Base-by-base conservation (phyloP, 148 eudicot species). In the Dianthus caryophyllus region DNA sequence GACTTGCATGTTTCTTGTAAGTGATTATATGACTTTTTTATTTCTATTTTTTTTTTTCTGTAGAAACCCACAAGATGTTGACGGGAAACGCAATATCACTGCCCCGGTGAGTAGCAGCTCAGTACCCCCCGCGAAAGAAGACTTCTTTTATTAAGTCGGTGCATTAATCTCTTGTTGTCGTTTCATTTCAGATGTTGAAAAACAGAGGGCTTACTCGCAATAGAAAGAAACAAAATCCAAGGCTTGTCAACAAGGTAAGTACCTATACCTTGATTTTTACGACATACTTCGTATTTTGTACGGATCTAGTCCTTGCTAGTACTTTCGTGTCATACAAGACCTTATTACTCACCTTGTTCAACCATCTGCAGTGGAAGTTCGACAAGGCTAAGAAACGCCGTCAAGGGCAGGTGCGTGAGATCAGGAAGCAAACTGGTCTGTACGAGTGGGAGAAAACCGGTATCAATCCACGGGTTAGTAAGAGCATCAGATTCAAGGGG, bases 151-250 rank as follows among this genome's bases (percentile, higher is more conserved):
- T n/a, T 13, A 0, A 47, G 46, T 61, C 39, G 16, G 47, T 22
- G n/a, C 3, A 14, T 53, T 43, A 14, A 21, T 52, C 15, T 52
- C 61, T 58, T 18, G 20, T 22, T 9, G 41, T 17, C 47, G n/a
- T 50, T 55, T 30, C 15, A n/a, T 6, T 7, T 18, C 82, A 88
- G 97, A 91, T 91, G 74, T 92, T 86, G 71, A 91, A 87, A 81
- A 91, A 91, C 67, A 79, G 87, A 78, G 97, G 97, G 29, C 79
- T 91, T 44, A 86, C 92, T 59, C 90, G 90, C 59, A 4, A 66
- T n/a, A 87, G 97, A 36, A 86, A 84, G 76, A 86, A 84, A 72
- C 71, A 66, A 29, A 66, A 91, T 75, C 97, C 97, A 18, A 84
- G 97, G 82, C 84, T 83, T 81, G 85, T 84, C 31, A 76, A 84